Evolutionary conservation across 1,284 basidiomycete genomes (phyloP).

Genomic region (Naganishia sp.): DNA sequence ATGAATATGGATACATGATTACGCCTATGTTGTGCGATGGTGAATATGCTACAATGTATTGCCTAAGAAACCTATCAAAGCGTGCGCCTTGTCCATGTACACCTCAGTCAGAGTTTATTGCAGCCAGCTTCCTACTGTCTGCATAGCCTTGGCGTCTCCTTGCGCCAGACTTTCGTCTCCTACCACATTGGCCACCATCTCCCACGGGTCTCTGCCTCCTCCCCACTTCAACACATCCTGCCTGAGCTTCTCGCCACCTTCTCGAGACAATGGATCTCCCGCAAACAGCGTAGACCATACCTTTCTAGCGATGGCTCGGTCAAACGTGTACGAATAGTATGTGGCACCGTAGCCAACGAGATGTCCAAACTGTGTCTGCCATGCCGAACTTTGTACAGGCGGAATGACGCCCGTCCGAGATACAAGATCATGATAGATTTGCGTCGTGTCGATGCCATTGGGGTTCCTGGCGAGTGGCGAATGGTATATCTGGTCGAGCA

Average conservation of each 20-base stretch:
- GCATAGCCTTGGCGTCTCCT: constrained; percentile 78
- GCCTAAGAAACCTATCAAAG: background rate
- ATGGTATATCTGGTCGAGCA: constrained; percentile 88
- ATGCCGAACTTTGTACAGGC: constrained; percentile 76
- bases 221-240: constrained; percentile 73
- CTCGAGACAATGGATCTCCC: constrained; percentile 61
- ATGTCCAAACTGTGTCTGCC: constrained; percentile 95
- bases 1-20: constrained; percentile 22
- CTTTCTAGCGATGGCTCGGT: constrained; percentile 87
- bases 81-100: background rate
- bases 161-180: constrained; percentile 63
- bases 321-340: constrained; percentile 96
- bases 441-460: constrained; percentile 68
- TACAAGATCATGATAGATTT: constrained; percentile 65
- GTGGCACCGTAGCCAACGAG: constrained; percentile 95
- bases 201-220: constrained; percentile 91
- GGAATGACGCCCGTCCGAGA: constrained; percentile 75
- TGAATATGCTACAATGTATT: constrained; percentile 22
- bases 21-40: background rate
- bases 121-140: constrained; percentile 78
- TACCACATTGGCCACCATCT: constrained; percentile 79
- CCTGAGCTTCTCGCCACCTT: constrained; percentile 77
- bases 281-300: constrained; percentile 79
- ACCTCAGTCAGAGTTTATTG: constrained; percentile 14
- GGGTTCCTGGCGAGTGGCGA: constrained; percentile 62